Percentiles rank a stretch among this genome's conserved stretches.
Conservation (phyloP, 257 asterid genomes). For the Gentiana straminea region DNA sequence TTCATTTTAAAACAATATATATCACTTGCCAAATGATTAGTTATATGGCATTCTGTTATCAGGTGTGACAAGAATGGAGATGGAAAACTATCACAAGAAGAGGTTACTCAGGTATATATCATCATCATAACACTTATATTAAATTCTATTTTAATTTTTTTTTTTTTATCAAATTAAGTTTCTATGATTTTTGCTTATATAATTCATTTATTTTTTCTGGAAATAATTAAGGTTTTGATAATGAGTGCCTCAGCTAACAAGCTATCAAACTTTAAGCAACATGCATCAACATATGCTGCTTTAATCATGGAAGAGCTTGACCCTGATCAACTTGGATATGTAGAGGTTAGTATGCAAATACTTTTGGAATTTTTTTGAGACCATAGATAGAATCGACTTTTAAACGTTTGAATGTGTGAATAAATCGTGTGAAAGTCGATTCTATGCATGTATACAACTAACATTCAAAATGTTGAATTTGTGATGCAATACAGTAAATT, state of each 20-base stretch:
- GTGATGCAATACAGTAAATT: too few species aligned
- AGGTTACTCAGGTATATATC: conserved; percentile 69
- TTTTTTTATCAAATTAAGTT: background rate
- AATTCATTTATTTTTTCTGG: too few species aligned
- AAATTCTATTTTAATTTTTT: background rate
- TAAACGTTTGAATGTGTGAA: too few species aligned
- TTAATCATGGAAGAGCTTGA: conserved; percentile 95
- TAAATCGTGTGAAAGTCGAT: too few species aligned
- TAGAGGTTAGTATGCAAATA: conserved; percentile 42
- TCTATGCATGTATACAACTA: too few species aligned
- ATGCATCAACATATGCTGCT: conserved; percentile 61
- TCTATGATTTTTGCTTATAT: too few species aligned
- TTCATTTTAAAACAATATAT: background rate
- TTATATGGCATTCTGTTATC: conserved; percentile 2
- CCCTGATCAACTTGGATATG: conserved; percentile 73
- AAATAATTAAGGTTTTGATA: conserved; percentile 56
- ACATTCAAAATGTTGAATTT: too few species aligned
- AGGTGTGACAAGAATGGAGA: conserved; percentile 99
- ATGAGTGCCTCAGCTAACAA: conserved; percentile 95
- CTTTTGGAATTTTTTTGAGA: background rate
- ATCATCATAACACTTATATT: background rate
- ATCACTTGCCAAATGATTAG: background rate
- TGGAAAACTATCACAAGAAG: conserved; percentile 86
- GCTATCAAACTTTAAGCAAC: conserved; percentile 61
- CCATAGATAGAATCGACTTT: too few species aligned